Evolutionary conservation across 2,329 filamentous ascomycete species (phyloP).

Genomic region (Beauveria rudraprayagi): DNA sequence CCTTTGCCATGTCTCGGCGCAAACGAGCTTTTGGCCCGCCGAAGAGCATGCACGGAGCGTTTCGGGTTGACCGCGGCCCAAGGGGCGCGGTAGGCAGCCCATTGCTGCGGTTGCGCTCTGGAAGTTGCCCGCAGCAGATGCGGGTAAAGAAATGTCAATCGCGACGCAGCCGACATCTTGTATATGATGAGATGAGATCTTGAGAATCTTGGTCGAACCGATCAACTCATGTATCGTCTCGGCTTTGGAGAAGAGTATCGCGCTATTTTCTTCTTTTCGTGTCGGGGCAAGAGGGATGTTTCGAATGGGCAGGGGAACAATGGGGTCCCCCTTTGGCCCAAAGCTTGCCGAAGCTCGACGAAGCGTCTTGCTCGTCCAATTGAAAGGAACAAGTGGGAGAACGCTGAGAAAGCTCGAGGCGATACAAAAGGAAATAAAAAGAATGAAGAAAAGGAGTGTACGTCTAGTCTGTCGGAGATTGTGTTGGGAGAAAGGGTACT

Average conservation of each 20-base stretch:
- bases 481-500: background rate
- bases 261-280: background rate
- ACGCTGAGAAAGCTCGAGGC: background rate
- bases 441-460: background rate
- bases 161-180: conserved; percentile 48
- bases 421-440: background rate
- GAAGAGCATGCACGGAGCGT: conserved; percentile 15
- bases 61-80: background rate
- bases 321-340: background rate
- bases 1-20: conserved; percentile 52
- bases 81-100: conserved; percentile 15
- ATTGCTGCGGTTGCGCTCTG: conserved; percentile 21
- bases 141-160: conserved; percentile 62
- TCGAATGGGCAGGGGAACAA: background rate
- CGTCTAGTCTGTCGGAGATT: background rate
- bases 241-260: background rate
- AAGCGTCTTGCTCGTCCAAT: background rate
- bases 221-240: background rate
- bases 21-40: conserved; percentile 34
- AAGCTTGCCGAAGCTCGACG: background rate
- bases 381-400: background rate
- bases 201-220: background rate
- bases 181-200: background rate
- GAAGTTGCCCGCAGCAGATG: conserved; percentile 49
- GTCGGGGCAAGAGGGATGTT: background rate